These are phyloP conservation scores for Ceratobasidium sp. DNA, from an alignment of 1,284 basidiomycete genomes.

Conservation along the genomic window DNA sequence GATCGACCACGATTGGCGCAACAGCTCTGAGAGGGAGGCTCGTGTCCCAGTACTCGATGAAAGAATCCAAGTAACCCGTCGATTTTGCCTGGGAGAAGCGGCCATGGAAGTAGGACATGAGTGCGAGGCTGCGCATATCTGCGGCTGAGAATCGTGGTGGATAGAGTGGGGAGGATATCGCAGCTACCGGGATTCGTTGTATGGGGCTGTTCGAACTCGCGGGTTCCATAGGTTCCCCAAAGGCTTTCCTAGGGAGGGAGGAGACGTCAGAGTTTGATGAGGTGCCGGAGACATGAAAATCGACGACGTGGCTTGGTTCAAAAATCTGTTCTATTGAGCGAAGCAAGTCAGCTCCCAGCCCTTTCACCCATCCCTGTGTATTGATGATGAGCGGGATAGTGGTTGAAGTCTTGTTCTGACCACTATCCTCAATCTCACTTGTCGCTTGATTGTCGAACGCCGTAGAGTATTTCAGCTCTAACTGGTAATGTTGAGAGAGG, in stretches of 20 bases:
- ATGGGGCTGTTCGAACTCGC: background rate
- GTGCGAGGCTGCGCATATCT: conserved; percentile 79
- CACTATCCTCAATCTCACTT: conserved; percentile 46
- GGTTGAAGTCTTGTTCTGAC: conserved; percentile 40
- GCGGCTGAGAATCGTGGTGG: conserved; percentile 65
- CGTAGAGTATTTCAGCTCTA: conserved; percentile 73
- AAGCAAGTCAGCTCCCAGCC: conserved; percentile 88
- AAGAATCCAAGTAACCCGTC: conserved; percentile 25
- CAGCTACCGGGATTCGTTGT: conserved; percentile 5
- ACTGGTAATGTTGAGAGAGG: conserved; percentile 77
- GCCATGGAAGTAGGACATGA: conserved; percentile 89
- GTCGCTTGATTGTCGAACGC: conserved; percentile 52
- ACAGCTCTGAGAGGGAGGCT: conserved; percentile 74
- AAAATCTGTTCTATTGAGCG: conserved; percentile 75
- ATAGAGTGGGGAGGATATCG: conserved; percentile 22
- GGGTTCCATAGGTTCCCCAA: background rate
- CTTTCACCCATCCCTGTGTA: conserved; percentile 97
- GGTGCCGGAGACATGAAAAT: conserved; percentile 56
- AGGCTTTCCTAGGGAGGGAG: background rate
- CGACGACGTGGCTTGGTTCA: conserved; percentile 76
- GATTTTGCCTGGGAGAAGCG: conserved; percentile 60
- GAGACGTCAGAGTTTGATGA: background rate
- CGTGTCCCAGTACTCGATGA: conserved; percentile 72
- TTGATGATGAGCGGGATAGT: conserved; percentile 91
- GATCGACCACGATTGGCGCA: conserved; percentile 77